Conservation (phyloP, 2,329 filamentous ascomycete species). For the Xylariaceae sp. region DNA sequence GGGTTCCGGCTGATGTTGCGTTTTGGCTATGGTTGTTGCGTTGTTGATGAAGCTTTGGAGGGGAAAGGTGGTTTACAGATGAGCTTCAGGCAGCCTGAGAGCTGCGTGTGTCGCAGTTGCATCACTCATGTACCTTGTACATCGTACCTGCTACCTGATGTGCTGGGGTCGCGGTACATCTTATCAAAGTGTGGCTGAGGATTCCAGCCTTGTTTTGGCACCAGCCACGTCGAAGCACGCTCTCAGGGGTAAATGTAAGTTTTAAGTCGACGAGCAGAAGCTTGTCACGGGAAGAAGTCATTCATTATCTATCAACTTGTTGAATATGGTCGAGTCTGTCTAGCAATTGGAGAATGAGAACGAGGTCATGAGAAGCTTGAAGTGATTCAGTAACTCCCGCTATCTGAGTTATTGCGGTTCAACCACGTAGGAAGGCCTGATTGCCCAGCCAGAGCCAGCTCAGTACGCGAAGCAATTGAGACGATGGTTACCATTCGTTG, state of each 20-base stretch:
- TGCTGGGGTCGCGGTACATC: not conserved
- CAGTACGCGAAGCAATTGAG: too few species aligned
- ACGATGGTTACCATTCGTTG: too few species aligned
- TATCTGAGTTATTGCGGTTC: too few species aligned
- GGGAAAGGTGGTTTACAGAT: constrained; percentile 6
- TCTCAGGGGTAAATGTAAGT: not conserved
- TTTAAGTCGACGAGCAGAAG: not conserved
- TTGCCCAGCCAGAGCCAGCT: too few species aligned
- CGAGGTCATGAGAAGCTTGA: too few species aligned
- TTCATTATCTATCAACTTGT: too few species aligned
- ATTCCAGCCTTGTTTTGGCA: constrained; percentile 1
- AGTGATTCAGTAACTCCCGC: too few species aligned
- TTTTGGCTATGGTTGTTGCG: not conserved
- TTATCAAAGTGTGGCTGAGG: constrained; percentile 11
- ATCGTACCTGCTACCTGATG: constrained; percentile 4
- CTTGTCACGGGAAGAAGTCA: too few species aligned
- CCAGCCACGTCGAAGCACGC: not conserved
- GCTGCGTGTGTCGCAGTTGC: constrained; percentile 27
- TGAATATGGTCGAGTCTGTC: too few species aligned
- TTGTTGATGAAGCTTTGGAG: constrained; percentile 18
- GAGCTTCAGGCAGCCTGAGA: constrained; percentile 30
- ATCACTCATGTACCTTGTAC: constrained; percentile 8
- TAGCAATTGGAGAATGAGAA: too few species aligned
- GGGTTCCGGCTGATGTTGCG: not conserved
- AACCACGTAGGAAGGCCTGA: too few species aligned